A percentile compares a stretch with the other conserved stretches of the same genome.
Conservation (phyloP, 495 filamentous ascomycete genomes). For the Lophiotrema nucula region DNA sequence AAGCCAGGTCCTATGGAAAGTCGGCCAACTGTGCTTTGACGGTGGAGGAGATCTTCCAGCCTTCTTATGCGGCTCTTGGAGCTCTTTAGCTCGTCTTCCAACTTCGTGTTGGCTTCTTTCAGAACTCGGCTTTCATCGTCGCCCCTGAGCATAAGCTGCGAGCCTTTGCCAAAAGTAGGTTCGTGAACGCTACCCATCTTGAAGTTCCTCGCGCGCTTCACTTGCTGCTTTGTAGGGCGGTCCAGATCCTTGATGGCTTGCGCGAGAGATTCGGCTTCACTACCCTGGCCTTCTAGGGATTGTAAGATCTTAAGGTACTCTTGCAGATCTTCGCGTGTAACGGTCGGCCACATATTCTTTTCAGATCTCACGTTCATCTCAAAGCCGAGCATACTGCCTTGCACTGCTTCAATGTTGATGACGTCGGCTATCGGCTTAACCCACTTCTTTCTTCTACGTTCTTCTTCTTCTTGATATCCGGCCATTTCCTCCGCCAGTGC, state of each 20-base stretch:
- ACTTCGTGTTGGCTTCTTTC: conserved; percentile 72
- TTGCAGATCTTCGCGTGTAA: conserved; percentile 57
- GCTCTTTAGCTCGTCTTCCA: conserved; percentile 78
- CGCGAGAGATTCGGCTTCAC: conserved; percentile 61
- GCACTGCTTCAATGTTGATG: conserved; percentile 54
- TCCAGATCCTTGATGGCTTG: conserved; percentile 62
- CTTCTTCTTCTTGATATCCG: conserved; percentile 84
- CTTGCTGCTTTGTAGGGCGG: conserved; percentile 71
- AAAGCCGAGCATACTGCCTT: conserved; percentile 68
- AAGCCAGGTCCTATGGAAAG: conserved; percentile 70
- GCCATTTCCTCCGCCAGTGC: conserved; percentile 89
- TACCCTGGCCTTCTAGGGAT: conserved; percentile 61
- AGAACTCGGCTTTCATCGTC: conserved; percentile 74
- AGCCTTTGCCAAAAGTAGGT: conserved; percentile 70
- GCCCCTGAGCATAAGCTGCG: conserved; percentile 69
- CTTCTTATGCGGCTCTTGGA: conserved; percentile 89
- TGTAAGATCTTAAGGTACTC: conserved; percentile 54
- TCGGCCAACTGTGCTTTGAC: conserved; percentile 70
- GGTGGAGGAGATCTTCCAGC: conserved; percentile 88
- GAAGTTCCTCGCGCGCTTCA: conserved; percentile 83
- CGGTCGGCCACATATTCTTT: conserved; percentile 71
- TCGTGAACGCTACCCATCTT: conserved; percentile 96
- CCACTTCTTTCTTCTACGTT: conserved; percentile 86
- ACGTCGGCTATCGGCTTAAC: conserved; percentile 68
- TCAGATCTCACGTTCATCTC: conserved; percentile 84